Evolutionary conservation across 2,329 filamentous ascomycete species (phyloP), one percentile per base, ranked within the genome.

Genomic region (Coniochaeta sp.): DNA sequence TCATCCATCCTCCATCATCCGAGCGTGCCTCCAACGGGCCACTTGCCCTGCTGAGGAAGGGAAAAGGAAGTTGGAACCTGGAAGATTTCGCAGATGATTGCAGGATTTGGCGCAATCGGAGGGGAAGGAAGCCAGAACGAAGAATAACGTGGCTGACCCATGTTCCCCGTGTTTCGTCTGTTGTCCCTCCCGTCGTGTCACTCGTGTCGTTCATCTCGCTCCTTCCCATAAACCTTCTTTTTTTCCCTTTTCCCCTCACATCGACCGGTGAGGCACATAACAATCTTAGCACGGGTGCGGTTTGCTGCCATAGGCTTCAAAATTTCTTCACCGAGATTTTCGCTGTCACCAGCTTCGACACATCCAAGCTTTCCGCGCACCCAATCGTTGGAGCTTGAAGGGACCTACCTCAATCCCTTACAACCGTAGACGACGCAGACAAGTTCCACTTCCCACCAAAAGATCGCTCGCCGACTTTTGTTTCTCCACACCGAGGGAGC

Each of bases 251-350:
- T 17, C 56, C 56, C 56, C 56, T 58, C 56, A 44, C 26, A 24
- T 33, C 17, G 56, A 58, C 56, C 56, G 56, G 56, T 58, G 56
- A 58, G 36, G 34, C 34, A 58, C 36, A 17, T 31, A 31, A 33
- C 36, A 58, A 58, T 58, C n/a, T 44, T 43, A 58, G 34, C 38
- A 44, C 56, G 36, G 16, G 34, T 44, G 56, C 34, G 4, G 24
- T 31, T 19, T 26, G 3, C 38, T 58, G 26, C 28, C 17, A 40
- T 22, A 22, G 6, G 12, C 47, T 14, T n/a, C 11, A 50, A 52
- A 24, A 52, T 17, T 52, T 44, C 38, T 34, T 58, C 56, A 58
- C 56, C 56, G 56, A 58, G 56, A 43, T 58, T 58, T 44, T 58
- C 34, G 55, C 33, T 8, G 16, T 58, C 56, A 11, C 56, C 56